Conservation (phyloP, 1,139 yeast species). For the Geotrichum klebahnii region DNA sequence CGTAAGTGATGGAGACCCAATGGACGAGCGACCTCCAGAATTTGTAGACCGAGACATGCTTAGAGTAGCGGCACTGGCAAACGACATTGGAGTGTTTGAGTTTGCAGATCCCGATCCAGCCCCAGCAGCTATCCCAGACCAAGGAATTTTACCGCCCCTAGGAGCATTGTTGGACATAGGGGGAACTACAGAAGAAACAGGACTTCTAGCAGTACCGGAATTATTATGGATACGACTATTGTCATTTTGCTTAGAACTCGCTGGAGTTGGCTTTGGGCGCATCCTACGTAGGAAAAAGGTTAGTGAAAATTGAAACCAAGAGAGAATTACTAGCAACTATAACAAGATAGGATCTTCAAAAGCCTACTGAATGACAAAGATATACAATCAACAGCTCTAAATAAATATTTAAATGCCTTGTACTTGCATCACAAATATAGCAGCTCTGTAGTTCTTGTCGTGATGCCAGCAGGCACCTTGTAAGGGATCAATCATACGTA, state of each 20-base stretch:
- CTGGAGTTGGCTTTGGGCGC: slow-evolving; percentile 22
- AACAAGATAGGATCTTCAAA: too few species aligned
- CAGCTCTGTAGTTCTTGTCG: too few species aligned
- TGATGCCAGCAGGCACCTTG: background rate
- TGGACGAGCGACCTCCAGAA: slow-evolving; percentile 13
- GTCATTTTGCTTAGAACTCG: slow-evolving; percentile 11
- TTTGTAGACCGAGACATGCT: slow-evolving; percentile 16
- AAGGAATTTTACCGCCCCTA: slow-evolving; percentile 25
- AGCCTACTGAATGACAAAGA: background rate
- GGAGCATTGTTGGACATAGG: slow-evolving; percentile 17
- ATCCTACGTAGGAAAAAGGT: slow-evolving; percentile 17
- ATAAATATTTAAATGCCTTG: too few species aligned
- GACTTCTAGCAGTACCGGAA: slow-evolving; percentile 7
- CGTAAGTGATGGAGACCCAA: slow-evolving; percentile 10
- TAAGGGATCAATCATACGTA: slow-evolving; percentile 14
- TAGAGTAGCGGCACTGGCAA: slow-evolving; percentile 23
- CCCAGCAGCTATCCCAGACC: slow-evolving; percentile 31
- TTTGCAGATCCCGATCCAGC: slow-evolving; percentile 16
- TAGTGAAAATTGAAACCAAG: slow-evolving; percentile 1
- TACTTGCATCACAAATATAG: too few species aligned
- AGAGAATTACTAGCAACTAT: background rate
- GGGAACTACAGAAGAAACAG: slow-evolving; percentile 10
- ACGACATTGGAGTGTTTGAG: slow-evolving; percentile 18
- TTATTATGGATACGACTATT: slow-evolving; percentile 10
- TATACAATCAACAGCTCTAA: background rate